Evolutionary conservation across 306 rosid species (phyloP), one percentile per base, ranked within the genome.

Genomic region (Pyrus communis): DNA sequence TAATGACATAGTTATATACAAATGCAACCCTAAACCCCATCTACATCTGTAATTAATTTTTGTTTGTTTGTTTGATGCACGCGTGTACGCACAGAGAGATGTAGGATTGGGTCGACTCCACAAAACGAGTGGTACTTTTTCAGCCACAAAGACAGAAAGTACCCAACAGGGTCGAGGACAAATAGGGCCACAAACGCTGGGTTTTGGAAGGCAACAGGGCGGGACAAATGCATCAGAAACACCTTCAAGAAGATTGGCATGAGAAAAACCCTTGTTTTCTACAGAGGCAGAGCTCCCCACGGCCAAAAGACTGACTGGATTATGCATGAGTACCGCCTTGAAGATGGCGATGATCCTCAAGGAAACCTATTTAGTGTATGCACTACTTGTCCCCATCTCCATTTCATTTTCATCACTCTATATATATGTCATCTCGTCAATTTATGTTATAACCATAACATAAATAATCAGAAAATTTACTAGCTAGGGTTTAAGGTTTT

Each of bases 81-180:
- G 21, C 18, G 17, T 40, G 45, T 40, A 42, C 2, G 12, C n/a
- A 57, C 70, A 93, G 98, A 95, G 79, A 92, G 87, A 86, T 95
- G 98, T 52, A 89, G 77, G 81, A 95, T 95, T 11, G 98, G 98
- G 12, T 92, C 98, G 62, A 95, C 96, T 11, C 98, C 98, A 30
- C 98, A 95, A 55, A 95, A 95, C 35, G 98, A 95, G 79, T 95
- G 97, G 98, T 95, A 89, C 77, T 95, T 95, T 79, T 95, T 95
- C 82, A 95, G 98, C 84, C 98, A 95, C 86, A 95, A 94, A 80
- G 98, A 95, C 51, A 86, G 93, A 80, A 95, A 95, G 78, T 95
- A 95, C 63, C 98, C 98, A 3, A 95, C 98, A 3, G 98, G 98
- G n/a, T 92, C 98, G 22, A 88, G 98, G 84, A 95, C 98, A 1